Base-by-base conservation (phyloP, 2,329 filamentous ascomycete species). In the Cordyceps farinosa region DNA sequence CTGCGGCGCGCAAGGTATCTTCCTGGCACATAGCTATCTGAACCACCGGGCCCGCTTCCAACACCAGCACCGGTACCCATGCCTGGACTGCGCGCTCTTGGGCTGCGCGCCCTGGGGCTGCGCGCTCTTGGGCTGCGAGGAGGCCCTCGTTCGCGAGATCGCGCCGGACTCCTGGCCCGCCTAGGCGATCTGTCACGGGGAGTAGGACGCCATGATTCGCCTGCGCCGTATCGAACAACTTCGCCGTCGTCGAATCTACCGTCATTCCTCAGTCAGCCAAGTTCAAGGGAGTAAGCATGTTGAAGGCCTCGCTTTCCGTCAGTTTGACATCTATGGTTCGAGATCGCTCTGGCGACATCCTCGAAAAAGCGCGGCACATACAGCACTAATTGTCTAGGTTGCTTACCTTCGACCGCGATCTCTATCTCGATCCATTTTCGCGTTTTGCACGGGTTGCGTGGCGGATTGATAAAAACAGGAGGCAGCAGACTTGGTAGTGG, bases 131-230 rank as follows among this genome's bases (percentile, higher is more conserved):
- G 73, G 57, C 74, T 77, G 57, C 73, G 70, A 10, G 69, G 66
- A 65, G 72, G 69, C 42, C 42, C 55, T 36, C 62, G 30, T 29
- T 74, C 73, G 40, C 65, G 64, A 42, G 61, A 58, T 22, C 73
- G 71, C 52, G 71, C 65, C 29, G 74, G 74, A 65, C 74, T 76
- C 61, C 73, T 71, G 27, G 68, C 65, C 64, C 72, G 70, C 52
- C 73, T 68, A 17, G 69, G 69, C 64, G 66, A 73, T 64, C 73
- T 67, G 30, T 65, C 68, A 8, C 80, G 74, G 57, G 84, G 84
- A 64, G 82, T 86, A 11, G 84, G 84, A 64, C 84, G 77, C 78
- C 85, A 87, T 44, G 83, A 86, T 73, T 87, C 84, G 64, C 84
- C 84, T 13, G 84, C 84, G 58, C 84, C 84, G 71, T 86, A 87